Percentiles rank a stretch among this genome's conserved stretches.
Conservation (phyloP, 2,329 filamentous ascomycete species). For the Pseudocercospora ulei region DNA sequence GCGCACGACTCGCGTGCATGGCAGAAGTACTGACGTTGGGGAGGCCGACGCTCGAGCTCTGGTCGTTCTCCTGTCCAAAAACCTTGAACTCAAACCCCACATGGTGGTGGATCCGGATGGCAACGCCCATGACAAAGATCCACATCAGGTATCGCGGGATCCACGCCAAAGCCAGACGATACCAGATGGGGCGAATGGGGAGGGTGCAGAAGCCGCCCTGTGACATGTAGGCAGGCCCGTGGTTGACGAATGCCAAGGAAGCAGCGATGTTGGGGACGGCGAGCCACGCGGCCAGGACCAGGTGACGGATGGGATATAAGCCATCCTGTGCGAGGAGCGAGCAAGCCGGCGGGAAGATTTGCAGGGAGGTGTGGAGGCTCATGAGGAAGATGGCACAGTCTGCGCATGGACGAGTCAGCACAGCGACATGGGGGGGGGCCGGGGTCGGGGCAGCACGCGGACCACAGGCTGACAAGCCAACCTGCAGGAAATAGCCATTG, state of each 20-base stretch:
- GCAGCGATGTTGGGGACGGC: slow-evolving; percentile 52
- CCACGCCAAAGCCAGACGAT: slow-evolving; percentile 59
- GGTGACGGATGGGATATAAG: slow-evolving; percentile 56
- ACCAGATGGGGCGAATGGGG: slow-evolving; percentile 58
- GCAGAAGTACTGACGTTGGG: slow-evolving; percentile 8
- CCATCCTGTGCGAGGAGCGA: slow-evolving; percentile 47
- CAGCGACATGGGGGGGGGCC: too few species aligned
- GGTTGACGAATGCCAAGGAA: slow-evolving; percentile 53
- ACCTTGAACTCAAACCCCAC: slow-evolving; percentile 44
- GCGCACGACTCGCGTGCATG: slow-evolving; percentile 5
- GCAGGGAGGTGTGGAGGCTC: slow-evolving; percentile 61
- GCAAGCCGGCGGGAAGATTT: slow-evolving; percentile 53
- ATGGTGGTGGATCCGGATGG: slow-evolving; percentile 60
- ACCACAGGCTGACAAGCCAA: slow-evolving; percentile 28
- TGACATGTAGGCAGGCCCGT: slow-evolving; percentile 48
- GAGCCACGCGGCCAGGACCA: slow-evolving; percentile 51
- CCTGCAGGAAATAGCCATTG: slow-evolving; percentile 28
- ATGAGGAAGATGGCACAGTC: slow-evolving; percentile 65
- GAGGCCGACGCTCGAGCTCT: slow-evolving; percentile 18
- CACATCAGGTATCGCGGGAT: slow-evolving; percentile 63
- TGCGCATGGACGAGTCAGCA: slow-evolving; percentile 16
- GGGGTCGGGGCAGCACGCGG: too few species aligned
- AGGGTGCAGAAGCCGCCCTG: slow-evolving; percentile 62
- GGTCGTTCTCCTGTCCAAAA: slow-evolving; percentile 30
- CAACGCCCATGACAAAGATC: slow-evolving; percentile 53